These are phyloP conservation scores for Penicillium cataractarum DNA, from an alignment of 495 filamentous ascomycete genomes.

Conservation along the genomic window DNA sequence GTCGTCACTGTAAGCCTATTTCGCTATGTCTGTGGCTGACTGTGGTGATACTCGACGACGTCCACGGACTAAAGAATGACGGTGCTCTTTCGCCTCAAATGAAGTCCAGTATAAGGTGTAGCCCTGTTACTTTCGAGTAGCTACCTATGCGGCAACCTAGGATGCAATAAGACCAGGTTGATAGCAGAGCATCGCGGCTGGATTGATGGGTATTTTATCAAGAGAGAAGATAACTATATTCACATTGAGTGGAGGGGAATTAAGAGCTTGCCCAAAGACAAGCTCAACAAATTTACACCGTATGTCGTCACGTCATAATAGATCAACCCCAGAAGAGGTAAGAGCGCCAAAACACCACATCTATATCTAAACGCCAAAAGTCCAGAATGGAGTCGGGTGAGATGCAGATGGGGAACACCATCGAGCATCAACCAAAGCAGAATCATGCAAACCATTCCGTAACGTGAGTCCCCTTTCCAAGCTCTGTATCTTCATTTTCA, in stretches of 20 bases:
- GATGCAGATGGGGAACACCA: neutral
- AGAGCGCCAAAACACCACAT: neutral
- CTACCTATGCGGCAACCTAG: too few species aligned
- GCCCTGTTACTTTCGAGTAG: too few species aligned
- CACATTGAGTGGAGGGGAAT: slow-evolving; percentile 22
- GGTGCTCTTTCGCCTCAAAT: too few species aligned
- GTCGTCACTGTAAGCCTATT: neutral
- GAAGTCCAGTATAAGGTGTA: too few species aligned
- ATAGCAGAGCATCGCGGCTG: too few species aligned
- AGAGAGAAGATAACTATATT: slow-evolving; percentile 15
- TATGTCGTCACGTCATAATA: slow-evolving; percentile 16
- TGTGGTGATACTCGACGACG: too few species aligned
- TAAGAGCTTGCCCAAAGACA: neutral
- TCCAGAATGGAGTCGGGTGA: neutral
- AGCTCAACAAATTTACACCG: slow-evolving; percentile 5
- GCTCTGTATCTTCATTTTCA: slow-evolving; percentile 29
- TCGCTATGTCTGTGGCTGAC: too few species aligned
- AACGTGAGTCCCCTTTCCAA: slow-evolving; percentile 32
- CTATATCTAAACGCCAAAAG: neutral
- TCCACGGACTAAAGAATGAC: too few species aligned
- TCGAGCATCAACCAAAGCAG: neutral
- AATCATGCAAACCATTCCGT: slow-evolving; percentile 38
- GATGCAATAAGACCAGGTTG: too few species aligned
- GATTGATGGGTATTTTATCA: neutral
- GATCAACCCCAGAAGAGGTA: neutral